Evolutionary conservation across 495 filamentous ascomycete species (phyloP), one percentile per base, ranked within the genome.

Genomic region (Delitschia confertaspora): DNA sequence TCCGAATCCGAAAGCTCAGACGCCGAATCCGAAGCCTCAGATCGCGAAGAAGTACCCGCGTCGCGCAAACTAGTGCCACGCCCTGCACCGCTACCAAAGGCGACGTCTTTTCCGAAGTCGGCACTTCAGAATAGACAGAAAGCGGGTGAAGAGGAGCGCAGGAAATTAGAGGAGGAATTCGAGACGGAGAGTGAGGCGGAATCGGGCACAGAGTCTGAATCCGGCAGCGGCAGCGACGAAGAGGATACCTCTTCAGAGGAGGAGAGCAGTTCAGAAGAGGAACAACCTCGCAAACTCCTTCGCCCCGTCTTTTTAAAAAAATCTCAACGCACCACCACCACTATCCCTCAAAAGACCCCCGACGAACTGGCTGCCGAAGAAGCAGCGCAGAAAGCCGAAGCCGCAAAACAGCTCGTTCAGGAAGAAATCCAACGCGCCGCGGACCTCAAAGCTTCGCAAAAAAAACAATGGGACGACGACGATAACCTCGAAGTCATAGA

Each of bases 271-370:
- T 53, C 46, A 17, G 62, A 64, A 6, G 58, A 58, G 21, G 53
- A 56, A 2, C 42, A 53, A 13, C 53, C 78, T 33, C 73, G 77
- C 38, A 65, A 88, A 24, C 78, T 95, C 47, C 66, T 93, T 42
- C 78, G 88, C 32, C 91, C 91, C 7, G 93, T 85, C 16, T 96
- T 99, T 61, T 81, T 95, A 39, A 84, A 84, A 27, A 95, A 95
- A 57, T 75, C 72, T 37, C 73, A 85, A 48, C 78, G 91, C 33
- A 69, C 69, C 22, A 55, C 58, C 56, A 52, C 21, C 27, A 45
- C 38, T 43, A 44, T 47, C 14, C 33, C 44, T 1, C 29, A 24
- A 23, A 49, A 57, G 24, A 31, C 45, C 0, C 29, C 44, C 21
- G 53, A 57, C 5, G 42, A 51, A n/a, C 20, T 50, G 4, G 47